Evolutionary conservation across 805 yeast genomes (phyloP).

Genomic region (Metschnikowia cerradonensis): DNA sequence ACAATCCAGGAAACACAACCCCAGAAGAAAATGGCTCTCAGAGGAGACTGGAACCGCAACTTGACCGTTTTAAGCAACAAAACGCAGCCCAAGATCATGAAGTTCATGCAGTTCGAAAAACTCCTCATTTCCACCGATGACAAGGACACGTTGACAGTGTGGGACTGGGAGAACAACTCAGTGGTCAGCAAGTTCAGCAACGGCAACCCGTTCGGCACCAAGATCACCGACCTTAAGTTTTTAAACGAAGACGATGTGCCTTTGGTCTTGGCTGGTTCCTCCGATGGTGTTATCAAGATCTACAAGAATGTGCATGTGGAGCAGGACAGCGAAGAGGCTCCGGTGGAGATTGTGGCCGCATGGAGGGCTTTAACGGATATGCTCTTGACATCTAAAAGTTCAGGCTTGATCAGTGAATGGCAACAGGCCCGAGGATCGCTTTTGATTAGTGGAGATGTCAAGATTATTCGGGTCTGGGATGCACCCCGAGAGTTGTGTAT

Average conservation of each 20-base stretch:
- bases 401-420: slow-evolving; percentile 91
- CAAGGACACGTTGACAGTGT: slow-evolving; percentile 74
- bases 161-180: slow-evolving; percentile 76
- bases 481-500: slow-evolving; percentile 89
- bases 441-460: slow-evolving; percentile 91
- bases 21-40: slow-evolving; percentile 76
- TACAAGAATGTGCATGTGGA: slow-evolving; percentile 64
- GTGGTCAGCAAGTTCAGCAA: slow-evolving; percentile 69
- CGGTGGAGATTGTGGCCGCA: slow-evolving; percentile 65
- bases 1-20: slow-evolving; percentile 87
- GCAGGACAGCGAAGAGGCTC: slow-evolving; percentile 22
- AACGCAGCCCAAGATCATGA: slow-evolving; percentile 73
- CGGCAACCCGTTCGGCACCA: slow-evolving; percentile 82
- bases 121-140: slow-evolving; percentile 78
- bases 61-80: slow-evolving; percentile 59
- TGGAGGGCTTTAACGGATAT: slow-evolving; percentile 94
- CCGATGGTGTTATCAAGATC: slow-evolving; percentile 90
- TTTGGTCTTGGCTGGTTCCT: slow-evolving; percentile 78
- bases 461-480: slow-evolving; percentile 91
- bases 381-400: slow-evolving; percentile 70
- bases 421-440: slow-evolving; percentile 92
- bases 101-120: slow-evolving; percentile 88
- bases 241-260: slow-evolving; percentile 92
- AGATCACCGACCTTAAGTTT: slow-evolving; percentile 79
- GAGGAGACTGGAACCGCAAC: slow-evolving; percentile 80